Percentiles rank a stretch among this genome's conserved stretches.
Conservation (phyloP, 441 rosid genomes). For the Gossypium gossypioides region DNA sequence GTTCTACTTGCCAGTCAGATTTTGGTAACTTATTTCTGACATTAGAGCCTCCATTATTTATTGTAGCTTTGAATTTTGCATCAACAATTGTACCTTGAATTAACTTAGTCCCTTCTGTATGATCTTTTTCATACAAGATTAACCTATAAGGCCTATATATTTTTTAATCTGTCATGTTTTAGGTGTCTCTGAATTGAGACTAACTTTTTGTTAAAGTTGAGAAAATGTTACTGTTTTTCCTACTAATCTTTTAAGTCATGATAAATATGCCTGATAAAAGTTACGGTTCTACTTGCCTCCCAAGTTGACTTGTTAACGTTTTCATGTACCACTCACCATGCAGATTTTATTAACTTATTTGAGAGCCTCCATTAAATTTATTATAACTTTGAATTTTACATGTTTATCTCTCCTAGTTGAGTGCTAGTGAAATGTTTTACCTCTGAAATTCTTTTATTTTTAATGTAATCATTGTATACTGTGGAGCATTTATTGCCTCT, state of each 20-base stretch:
- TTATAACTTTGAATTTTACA: neutral
- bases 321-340: neutral
- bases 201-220: neutral
- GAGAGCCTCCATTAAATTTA: neutral
- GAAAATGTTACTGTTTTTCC: neutral
- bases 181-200: neutral
- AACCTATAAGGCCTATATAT: neutral
- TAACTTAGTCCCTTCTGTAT: constrained; percentile 1
- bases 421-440: neutral
- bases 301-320: neutral
- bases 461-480: neutral
- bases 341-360: neutral
- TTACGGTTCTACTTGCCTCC: neutral
- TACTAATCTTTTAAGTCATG: neutral
- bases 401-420: constrained; percentile 1
- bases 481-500: constrained; percentile 1
- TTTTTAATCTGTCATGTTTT: neutral
- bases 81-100: neutral
- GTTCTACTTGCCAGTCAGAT: neutral
- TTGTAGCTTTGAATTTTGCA: neutral
- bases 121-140: neutral
- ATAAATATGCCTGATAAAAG: neutral
- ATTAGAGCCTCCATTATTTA: neutral
- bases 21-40: constrained; percentile 1
- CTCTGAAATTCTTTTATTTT: neutral